Percentiles rank a stretch among this genome's conserved stretches.
Conservation (phyloP, 1,139 yeast species). For the Saccharomyces hybrid region DNA sequence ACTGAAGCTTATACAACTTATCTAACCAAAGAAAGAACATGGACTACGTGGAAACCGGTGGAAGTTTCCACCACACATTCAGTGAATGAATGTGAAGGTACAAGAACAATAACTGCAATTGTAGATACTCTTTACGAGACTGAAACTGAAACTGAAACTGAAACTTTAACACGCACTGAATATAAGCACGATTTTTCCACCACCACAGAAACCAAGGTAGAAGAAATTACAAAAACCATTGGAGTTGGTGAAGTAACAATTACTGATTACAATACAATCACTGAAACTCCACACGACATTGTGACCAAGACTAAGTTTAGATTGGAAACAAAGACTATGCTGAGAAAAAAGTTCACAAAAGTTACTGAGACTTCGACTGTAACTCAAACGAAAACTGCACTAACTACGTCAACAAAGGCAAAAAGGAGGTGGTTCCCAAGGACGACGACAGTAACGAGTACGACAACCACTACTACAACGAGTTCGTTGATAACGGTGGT, state of each 20-base stretch:
- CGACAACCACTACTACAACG: background rate
- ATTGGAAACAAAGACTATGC: too few relatives aligned
- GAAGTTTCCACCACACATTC: conserved; percentile 5
- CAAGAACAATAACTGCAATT: conserved; percentile 5
- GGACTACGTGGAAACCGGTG: conserved; percentile 11
- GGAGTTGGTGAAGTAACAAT: too few relatives aligned
- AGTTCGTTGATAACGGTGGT: background rate
- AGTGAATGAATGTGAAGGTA: conserved; percentile 6
- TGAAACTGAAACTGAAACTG: conserved; percentile 1
- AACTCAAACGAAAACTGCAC: too few relatives aligned
- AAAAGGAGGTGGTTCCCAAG: conserved; percentile 14
- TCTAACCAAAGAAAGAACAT: background rate
- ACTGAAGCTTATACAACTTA: conserved; percentile 8
- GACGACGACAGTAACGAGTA: conserved; percentile 15
- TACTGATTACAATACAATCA: too few relatives aligned
- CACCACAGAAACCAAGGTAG: too few relatives aligned
- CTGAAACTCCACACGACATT: too few relatives aligned
- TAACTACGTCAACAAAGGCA: conserved; percentile 10
- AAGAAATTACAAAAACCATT: too few relatives aligned
- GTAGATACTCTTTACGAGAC: background rate
- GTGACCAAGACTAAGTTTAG: too few relatives aligned
- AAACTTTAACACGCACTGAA: too few relatives aligned
- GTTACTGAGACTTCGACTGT: too few relatives aligned
- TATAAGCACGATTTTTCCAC: conserved; percentile 1
- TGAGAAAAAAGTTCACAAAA: too few relatives aligned